phyloP scores from a whole-genome alignment of 1,284 basidiomycete genomes.

The Apiotrichum siamense region DNA sequence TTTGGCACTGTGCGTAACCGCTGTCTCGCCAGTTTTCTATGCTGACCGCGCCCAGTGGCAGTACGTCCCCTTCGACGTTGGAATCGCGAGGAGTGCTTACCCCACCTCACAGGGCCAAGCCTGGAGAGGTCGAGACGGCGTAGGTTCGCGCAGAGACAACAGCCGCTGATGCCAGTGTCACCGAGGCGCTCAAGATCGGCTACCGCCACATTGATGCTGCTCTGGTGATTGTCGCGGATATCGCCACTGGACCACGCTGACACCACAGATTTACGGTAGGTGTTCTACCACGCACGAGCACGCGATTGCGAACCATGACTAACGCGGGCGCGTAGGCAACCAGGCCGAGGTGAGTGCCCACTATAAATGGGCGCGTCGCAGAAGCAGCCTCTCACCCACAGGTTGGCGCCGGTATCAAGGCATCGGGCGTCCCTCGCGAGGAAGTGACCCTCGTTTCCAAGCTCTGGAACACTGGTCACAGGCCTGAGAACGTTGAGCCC shows the following conservation, averaged over 20 bases:
- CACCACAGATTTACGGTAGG: conserved; percentile 1
- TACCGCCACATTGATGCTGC: conserved; percentile 68
- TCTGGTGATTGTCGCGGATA: conserved; percentile 58
- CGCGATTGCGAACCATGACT: neutral
- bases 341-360: neutral
- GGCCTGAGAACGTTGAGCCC: conserved; percentile 56
- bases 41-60: conserved; percentile 55
- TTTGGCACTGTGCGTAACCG: conserved; percentile 59
- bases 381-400: conserved; percentile 71
- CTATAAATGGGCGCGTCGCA: too few species aligned
- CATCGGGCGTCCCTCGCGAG: conserved; percentile 68
- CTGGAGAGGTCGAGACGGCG: conserved; percentile 40
- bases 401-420: conserved; percentile 61
- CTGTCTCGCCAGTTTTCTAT: neutral
- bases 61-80: conserved; percentile 67
- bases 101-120: neutral
- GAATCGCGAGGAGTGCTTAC: conserved; percentile 22
- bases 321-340: conserved; percentile 34
- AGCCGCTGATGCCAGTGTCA: conserved; percentile 1
- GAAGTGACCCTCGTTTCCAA: conserved; percentile 78
- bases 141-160: neutral
- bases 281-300: neutral
- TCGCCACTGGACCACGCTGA: conserved; percentile 6
- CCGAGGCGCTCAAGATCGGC: conserved; percentile 6
- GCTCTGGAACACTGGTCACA: conserved; percentile 40